These are phyloP conservation scores for Pilobolus umbonatus DNA, from an alignment of 192 early-diverging fungal species.

Conservation along the genomic window DNA sequence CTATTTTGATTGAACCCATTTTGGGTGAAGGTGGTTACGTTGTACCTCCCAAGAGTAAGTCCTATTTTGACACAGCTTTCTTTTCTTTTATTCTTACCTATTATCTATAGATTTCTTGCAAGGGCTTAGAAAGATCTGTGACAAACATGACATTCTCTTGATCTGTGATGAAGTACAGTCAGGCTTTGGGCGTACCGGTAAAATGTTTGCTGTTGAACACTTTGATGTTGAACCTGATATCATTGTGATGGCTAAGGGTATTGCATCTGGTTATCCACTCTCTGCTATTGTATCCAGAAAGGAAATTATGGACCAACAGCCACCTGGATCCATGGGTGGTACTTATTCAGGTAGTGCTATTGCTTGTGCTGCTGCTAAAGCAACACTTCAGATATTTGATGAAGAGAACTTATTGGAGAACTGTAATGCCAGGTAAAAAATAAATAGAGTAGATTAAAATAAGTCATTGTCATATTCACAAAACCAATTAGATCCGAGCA, in stretches of 20 bases:
- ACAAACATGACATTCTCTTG: constrained; percentile 36
- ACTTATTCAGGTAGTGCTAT: constrained; percentile 40
- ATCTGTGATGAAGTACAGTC: constrained; percentile 42
- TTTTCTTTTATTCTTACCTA: neutral
- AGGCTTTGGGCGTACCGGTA: constrained; percentile 43
- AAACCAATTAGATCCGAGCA: constrained; percentile 31
- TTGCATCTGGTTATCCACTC: constrained; percentile 40
- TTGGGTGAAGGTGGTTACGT: constrained; percentile 45
- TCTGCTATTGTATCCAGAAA: constrained; percentile 36
- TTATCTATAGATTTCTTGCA: constrained; percentile 24
- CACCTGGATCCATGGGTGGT: constrained; percentile 41
- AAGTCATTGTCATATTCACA: neutral
- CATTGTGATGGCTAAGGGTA: constrained; percentile 43
- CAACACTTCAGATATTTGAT: constrained; percentile 40
- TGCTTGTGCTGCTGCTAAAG: constrained; percentile 39
- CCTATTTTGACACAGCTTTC: neutral
- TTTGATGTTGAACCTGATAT: constrained; percentile 35
- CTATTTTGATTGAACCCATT: constrained; percentile 39
- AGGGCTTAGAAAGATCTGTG: constrained; percentile 34
- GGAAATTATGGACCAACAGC: constrained; percentile 39
- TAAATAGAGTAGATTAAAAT: neutral
- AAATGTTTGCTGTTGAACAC: constrained; percentile 44
- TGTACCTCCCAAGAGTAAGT: constrained; percentile 33
- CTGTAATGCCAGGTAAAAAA: constrained; percentile 27
- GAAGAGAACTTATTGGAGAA: constrained; percentile 39